A percentile compares a stretch with the other conserved stretches of the same genome.
Conservation (phyloP, 2,329 filamentous ascomycete species). For the Aspergillus alliaceus region DNA sequence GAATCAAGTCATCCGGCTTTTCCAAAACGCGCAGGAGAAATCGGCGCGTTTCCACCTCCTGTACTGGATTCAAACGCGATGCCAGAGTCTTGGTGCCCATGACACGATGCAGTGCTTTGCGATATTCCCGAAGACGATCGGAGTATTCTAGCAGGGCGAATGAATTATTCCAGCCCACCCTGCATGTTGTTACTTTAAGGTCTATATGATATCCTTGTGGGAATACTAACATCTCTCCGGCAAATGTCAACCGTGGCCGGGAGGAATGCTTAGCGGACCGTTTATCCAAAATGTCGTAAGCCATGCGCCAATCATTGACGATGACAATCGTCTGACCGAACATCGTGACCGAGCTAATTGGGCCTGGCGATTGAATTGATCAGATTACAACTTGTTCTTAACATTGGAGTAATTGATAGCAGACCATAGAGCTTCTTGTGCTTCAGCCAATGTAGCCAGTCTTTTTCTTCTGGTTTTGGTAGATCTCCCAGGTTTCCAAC, state of each 20-base stretch:
- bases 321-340: conserved; percentile 34
- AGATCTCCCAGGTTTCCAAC: conserved; percentile 4
- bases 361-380: conserved; percentile 13
- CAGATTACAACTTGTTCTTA: neutral
- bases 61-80: conserved; percentile 39
- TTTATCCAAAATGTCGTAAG: conserved; percentile 33
- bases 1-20: conserved; percentile 37
- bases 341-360: conserved; percentile 35
- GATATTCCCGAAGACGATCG: conserved; percentile 39
- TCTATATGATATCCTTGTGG: neutral
- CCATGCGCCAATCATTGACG: conserved; percentile 29
- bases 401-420: neutral
- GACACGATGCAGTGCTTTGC: conserved; percentile 46
- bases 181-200: neutral
- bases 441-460: conserved; percentile 3
- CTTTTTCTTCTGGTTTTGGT: neutral
- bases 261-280: conserved; percentile 25
- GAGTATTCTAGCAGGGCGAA: conserved; percentile 37
- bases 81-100: conserved; percentile 46
- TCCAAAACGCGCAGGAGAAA: conserved; percentile 46
- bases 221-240: conserved; percentile 35
- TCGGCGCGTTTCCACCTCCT: conserved; percentile 45
- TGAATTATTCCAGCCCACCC: conserved; percentile 38
- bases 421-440: conserved; percentile 7
- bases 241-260: conserved; percentile 27